Evolutionary conservation across 352 stramenopile species (phyloP).

Genomic region (Phytophthora boehmeriae): DNA sequence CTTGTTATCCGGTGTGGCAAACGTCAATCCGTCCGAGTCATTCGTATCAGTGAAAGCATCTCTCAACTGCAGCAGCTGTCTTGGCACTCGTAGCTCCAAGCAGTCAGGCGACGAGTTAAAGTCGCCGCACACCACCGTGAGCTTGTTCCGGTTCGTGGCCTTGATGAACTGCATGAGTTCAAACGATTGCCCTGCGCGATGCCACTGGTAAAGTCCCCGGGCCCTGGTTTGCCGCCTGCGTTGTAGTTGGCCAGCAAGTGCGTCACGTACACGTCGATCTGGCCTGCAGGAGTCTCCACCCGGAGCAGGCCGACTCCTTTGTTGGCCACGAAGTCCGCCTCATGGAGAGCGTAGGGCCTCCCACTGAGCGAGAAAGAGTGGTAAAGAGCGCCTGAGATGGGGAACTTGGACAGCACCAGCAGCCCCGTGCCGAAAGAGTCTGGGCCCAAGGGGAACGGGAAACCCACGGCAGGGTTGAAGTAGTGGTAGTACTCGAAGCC

Average conservation of each 20-base stretch:
- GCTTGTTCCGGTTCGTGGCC: constrained; percentile 54
- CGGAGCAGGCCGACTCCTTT: constrained; percentile 75
- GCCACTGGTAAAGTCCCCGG: constrained; percentile 71
- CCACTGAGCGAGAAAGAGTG: constrained; percentile 81
- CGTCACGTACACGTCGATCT: constrained; percentile 81
- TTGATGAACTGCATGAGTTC: constrained; percentile 78
- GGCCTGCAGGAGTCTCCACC: constrained; percentile 58
- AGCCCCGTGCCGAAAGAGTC: constrained; percentile 82
- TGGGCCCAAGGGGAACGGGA: constrained; percentile 69
- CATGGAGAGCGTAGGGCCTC: constrained; percentile 78
- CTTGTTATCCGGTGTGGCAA: constrained; percentile 81
- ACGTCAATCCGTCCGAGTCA: constrained; percentile 66
- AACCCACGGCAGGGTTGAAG: constrained; percentile 81
- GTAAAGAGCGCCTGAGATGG: constrained; percentile 64
- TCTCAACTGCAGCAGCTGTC: constrained; percentile 54
- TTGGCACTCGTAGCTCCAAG: constrained; percentile 65
- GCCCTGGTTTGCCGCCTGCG: constrained; percentile 61
- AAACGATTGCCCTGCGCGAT: constrained; percentile 70
- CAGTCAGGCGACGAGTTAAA: constrained; percentile 85
- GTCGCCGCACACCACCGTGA: constrained; percentile 77
- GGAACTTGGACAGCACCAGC: constrained; percentile 76
- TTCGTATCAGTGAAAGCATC: constrained; percentile 81
- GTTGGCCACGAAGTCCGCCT: constrained; percentile 83
- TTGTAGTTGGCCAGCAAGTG: constrained; percentile 86
- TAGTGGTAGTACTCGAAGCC: constrained; percentile 86